Conservation (phyloP, 1,284 basidiomycete genomes). For the Cutaneotrichosporon sp. region DNA sequence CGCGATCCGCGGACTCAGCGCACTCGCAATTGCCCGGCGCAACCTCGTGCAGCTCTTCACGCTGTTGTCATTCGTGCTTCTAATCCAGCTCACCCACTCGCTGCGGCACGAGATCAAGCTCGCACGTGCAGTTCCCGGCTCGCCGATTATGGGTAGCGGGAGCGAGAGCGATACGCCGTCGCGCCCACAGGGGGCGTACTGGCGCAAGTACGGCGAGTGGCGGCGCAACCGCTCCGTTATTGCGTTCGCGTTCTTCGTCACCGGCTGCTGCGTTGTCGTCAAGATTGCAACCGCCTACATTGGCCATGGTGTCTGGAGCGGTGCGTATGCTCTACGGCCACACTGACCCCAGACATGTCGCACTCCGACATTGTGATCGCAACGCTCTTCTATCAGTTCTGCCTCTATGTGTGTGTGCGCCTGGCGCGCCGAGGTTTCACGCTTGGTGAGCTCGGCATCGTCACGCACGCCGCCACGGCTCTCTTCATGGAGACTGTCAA, state of each 20-base stretch:
- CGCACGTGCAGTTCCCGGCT: conserved; percentile 1
- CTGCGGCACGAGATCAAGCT: conserved; percentile 63
- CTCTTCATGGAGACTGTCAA: conserved; percentile 82
- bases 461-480: conserved; percentile 82
- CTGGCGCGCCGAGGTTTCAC: conserved; percentile 92
- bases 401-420: conserved; percentile 82
- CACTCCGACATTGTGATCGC: conserved; percentile 73
- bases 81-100: conserved; percentile 72
- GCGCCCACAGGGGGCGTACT: conserved; percentile 31
- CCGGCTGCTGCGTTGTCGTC: conserved; percentile 44
- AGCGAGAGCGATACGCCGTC: conserved; percentile 1
- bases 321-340: conserved; percentile 26
- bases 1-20: conserved; percentile 58
- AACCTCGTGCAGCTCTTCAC: conserved; percentile 74
- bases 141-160: conserved; percentile 1
- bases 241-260: conserved; percentile 50
- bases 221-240: conserved; percentile 48
- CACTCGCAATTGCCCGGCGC: conserved; percentile 68
- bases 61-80: conserved; percentile 71
- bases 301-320: conserved; percentile 46
- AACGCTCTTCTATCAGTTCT: conserved; percentile 84
- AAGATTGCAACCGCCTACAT: conserved; percentile 47
- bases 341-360: conserved; percentile 63
- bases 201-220: conserved; percentile 50
- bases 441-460: conserved; percentile 85